These are phyloP conservation scores for Phytophthora vignae DNA, from an alignment of 352 stramenopile genomes.

Conservation along the genomic window DNA sequence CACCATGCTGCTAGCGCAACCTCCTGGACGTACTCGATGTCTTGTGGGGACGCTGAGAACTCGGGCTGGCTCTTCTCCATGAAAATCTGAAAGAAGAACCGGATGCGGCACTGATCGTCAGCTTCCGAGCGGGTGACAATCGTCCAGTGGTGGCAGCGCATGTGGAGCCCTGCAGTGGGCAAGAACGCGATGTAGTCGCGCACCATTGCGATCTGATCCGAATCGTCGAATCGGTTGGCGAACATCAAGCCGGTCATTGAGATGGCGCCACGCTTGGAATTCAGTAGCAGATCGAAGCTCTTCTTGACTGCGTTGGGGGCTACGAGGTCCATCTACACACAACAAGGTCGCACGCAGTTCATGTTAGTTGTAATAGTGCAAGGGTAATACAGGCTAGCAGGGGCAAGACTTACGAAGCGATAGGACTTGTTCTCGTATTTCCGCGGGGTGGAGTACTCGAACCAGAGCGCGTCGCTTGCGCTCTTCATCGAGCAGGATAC, in stretches of 20 bases:
- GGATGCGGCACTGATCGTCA: neutral
- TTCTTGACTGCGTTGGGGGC: constrained; percentile 16
- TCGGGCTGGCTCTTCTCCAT: neutral
- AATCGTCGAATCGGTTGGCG: constrained; percentile 9
- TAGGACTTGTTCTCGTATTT: constrained; percentile 22
- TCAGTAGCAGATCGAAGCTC: constrained; percentile 27
- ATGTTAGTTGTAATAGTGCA: neutral
- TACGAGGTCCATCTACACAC: constrained; percentile 4
- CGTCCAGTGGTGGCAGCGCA: constrained; percentile 27
- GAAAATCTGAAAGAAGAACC: constrained; percentile 19
- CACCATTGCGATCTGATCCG: constrained; percentile 6
- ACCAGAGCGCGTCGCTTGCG: constrained; percentile 16
- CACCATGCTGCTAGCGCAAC: constrained; percentile 11
- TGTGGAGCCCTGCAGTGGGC: constrained; percentile 12
- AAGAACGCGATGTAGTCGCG: constrained; percentile 16
- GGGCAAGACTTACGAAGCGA: constrained; percentile 12
- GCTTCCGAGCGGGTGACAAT: neutral
- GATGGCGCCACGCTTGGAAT: constrained; percentile 1
- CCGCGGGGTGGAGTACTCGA: constrained; percentile 12
- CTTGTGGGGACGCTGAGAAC: constrained; percentile 2
- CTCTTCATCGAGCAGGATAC: constrained; percentile 18
- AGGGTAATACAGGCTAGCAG: neutral
- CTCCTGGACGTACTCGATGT: constrained; percentile 21
- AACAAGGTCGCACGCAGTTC: too few species aligned
- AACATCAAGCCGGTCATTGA: constrained; percentile 23